These are phyloP conservation scores for Paraphysoderma sedebokerense DNA, from an alignment of 371 early-diverging fungal species.

Conservation along the genomic window DNA sequence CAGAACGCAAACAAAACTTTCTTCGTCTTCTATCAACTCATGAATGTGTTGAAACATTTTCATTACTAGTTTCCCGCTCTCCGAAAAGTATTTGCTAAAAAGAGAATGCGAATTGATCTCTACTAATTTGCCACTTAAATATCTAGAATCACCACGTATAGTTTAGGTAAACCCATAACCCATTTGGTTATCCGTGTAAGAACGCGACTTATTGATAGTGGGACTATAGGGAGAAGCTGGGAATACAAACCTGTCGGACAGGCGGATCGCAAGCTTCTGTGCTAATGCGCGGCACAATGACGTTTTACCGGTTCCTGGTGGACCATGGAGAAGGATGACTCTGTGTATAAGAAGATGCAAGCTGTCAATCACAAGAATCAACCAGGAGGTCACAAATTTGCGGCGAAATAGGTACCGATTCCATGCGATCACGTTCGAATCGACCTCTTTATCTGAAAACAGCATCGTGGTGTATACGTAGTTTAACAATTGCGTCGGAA, in stretches of 20 bases:
- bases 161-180: slow-evolving; percentile 1
- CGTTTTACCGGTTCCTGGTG: slow-evolving; percentile 55
- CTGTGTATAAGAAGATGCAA: slow-evolving; percentile 19
- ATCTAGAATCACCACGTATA: slow-evolving; percentile 6
- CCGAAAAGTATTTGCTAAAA: slow-evolving; percentile 50
- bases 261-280: slow-evolving; percentile 40
- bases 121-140: slow-evolving; percentile 23
- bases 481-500: slow-evolving; percentile 22
- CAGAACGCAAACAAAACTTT: slow-evolving; percentile 34
- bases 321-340: slow-evolving; percentile 42
- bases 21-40: slow-evolving; percentile 26
- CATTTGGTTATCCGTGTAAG: background rate
- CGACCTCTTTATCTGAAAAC: slow-evolving; percentile 30
- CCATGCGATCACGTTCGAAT: slow-evolving; percentile 30
- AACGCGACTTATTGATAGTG: too few relatives aligned
- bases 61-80: slow-evolving; percentile 42
- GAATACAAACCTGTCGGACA: slow-evolving; percentile 16
- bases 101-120: slow-evolving; percentile 49
- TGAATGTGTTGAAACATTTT: slow-evolving; percentile 31
- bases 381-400: background rate
- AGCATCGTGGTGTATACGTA: slow-evolving; percentile 32
- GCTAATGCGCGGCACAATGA: slow-evolving; percentile 42
- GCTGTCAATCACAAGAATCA: background rate
- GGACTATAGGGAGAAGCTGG: too few relatives aligned
- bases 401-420: slow-evolving; percentile 11